Conservation (phyloP, 1,139 yeast genomes). For the Pichia sp. region DNA sequence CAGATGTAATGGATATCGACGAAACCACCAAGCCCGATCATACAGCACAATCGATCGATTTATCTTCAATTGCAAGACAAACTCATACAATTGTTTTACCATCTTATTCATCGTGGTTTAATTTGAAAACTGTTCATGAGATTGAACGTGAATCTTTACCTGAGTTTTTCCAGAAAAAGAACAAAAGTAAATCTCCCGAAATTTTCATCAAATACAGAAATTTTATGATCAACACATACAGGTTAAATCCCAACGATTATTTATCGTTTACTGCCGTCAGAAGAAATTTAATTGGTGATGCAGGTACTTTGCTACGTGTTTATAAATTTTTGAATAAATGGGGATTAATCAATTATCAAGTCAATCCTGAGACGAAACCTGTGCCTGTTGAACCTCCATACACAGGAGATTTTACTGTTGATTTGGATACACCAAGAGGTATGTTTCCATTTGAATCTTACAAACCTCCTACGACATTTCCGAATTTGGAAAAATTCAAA, state of each 20-base stretch:
- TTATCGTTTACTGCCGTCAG: conserved; percentile 90
- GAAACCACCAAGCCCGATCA: too few species aligned
- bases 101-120: conserved; percentile 89
- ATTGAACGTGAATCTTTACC: conserved; percentile 72
- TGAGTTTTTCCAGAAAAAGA: conserved; percentile 76
- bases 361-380: conserved; percentile 59
- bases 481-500: conserved; percentile 51
- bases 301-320: conserved; percentile 83
- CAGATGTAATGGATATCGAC: not conserved
- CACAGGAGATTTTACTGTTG: conserved; percentile 60
- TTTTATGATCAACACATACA: conserved; percentile 87
- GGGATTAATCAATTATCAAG: conserved; percentile 97
- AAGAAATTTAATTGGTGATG: conserved; percentile 93
- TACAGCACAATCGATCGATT: too few species aligned
- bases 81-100: conserved; percentile 90
- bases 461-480: conserved; percentile 44
- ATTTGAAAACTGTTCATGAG: conserved; percentile 58
- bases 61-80: conserved; percentile 33
- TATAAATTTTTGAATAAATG: conserved; percentile 87
- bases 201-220: conserved; percentile 84
- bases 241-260: conserved; percentile 89
- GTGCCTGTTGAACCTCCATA: conserved; percentile 64
- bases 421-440: conserved; percentile 89
- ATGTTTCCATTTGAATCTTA: conserved; percentile 86
- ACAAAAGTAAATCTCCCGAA: conserved; percentile 68